A percentile compares a stretch with the other conserved stretches of the same genome.
Conservation (phyloP, 345 rosid genomes). For the Lepidium africanum region DNA sequence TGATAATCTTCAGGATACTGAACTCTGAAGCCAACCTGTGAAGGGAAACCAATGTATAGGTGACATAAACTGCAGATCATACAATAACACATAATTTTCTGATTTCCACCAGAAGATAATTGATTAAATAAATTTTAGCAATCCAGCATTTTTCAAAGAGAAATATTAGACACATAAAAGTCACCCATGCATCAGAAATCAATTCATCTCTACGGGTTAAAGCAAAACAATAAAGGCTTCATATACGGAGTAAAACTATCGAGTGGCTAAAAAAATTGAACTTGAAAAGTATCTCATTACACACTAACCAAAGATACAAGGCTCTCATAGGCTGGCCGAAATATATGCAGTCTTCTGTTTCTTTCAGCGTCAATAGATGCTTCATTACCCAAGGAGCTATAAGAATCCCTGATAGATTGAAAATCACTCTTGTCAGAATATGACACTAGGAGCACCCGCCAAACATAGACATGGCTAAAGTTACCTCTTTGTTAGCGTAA, state of each 20-base stretch:
- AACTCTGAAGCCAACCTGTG: constrained; percentile 90
- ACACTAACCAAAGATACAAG: constrained; percentile 87
- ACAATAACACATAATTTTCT: not conserved
- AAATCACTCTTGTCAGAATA: constrained; percentile 19
- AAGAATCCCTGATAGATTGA: constrained; percentile 60
- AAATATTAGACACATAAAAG: not conserved
- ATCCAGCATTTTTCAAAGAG: not conserved
- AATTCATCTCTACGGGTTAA: not conserved
- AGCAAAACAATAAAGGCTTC: not conserved
- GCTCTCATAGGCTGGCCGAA: constrained; percentile 62
- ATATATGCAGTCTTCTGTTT: constrained; percentile 72
- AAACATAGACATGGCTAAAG: constrained; percentile 5
- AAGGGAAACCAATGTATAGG: constrained; percentile 10
- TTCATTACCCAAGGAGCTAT: constrained; percentile 59
- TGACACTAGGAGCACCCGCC: constrained; percentile 3
- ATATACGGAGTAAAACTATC: not conserved
- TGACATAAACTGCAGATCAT: constrained; percentile 4
- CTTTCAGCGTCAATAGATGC: constrained; percentile 73
- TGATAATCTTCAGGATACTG: constrained; percentile 88
- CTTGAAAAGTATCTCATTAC: not conserved
- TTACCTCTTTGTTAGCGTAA: constrained; percentile 73
- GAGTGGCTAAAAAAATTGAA: constrained; percentile 8
- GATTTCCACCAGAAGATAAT: constrained; percentile 1
- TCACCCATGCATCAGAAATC: constrained; percentile 5
- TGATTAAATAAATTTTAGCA: not conserved